phyloP scores from a whole-genome alignment of 2,329 filamentous ascomycete species.

The Exophiala calicioides region DNA sequence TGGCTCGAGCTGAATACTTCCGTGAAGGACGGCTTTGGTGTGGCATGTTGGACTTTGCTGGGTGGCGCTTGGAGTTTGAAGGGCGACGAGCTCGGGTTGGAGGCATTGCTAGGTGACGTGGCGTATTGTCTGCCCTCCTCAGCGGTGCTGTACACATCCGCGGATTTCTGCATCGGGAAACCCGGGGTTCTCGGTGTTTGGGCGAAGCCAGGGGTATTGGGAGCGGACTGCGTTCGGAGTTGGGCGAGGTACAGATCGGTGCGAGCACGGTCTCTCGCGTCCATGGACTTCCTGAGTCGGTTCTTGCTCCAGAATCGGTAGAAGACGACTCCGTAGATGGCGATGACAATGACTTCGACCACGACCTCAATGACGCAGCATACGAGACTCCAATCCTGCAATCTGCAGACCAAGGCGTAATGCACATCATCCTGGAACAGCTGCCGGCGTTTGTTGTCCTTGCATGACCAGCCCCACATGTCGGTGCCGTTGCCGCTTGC shows the following conservation, averaged over 20 bases:
- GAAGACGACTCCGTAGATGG: conserved; percentile 91
- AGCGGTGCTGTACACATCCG: conserved; percentile 33
- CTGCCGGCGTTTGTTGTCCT: conserved; percentile 76
- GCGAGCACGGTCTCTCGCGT: conserved; percentile 87
- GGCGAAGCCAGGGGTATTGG: conserved; percentile 88
- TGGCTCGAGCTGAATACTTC: too few relatives aligned
- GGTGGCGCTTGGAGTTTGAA: conserved; percentile 90
- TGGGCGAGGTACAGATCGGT: conserved; percentile 92
- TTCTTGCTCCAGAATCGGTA: conserved; percentile 98
- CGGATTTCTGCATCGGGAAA: conserved; percentile 32
- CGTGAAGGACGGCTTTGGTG: conserved; percentile 65
- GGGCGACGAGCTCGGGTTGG: conserved; percentile 55
- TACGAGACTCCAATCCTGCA: conserved; percentile 93
- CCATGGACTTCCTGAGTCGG: conserved; percentile 94
- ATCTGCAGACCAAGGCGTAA: conserved; percentile 86
- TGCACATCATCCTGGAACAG: conserved; percentile 79
- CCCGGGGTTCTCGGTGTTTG: conserved; percentile 61
- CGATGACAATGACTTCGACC: conserved; percentile 85
- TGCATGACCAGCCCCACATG: conserved; percentile 98
- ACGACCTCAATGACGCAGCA: conserved; percentile 98
- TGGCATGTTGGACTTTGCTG: conserved; percentile 72
- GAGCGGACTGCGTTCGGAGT: conserved; percentile 79
- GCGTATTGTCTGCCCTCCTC: too few relatives aligned
- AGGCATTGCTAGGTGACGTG: too few relatives aligned
- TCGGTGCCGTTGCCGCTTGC: conserved; percentile 76